Conservation (phyloP, 2,329 filamentous ascomycete genomes). For the Trichoderma atroviride region DNA sequence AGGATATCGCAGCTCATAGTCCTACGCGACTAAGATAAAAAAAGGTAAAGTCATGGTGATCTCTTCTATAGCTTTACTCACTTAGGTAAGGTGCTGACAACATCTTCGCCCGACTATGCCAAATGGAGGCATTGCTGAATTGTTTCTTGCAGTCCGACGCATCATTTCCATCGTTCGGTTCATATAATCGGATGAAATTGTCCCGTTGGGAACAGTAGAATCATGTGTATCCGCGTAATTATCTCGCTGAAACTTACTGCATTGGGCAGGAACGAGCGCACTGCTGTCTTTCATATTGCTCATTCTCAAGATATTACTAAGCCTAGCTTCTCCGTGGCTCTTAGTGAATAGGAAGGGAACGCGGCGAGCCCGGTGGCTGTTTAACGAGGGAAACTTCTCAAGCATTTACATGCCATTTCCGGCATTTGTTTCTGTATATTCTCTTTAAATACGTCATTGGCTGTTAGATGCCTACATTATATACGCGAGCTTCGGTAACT, state of each 20-base stretch:
- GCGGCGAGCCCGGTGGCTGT: neutral
- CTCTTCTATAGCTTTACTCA: neutral
- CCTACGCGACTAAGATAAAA: neutral
- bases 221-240: neutral
- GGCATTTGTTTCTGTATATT: neutral
- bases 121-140: neutral
- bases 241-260: neutral
- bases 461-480: neutral
- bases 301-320: neutral
- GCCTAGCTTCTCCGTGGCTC: neutral
- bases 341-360: neutral
- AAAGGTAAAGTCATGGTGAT: neutral
- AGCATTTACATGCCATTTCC: neutral
- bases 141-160: neutral
- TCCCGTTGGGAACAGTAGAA: neutral
- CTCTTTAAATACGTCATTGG: neutral
- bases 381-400: neutral
- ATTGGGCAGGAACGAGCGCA: neutral
- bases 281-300: neutral
- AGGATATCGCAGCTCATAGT: neutral
- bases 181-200: neutral
- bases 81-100: neutral
- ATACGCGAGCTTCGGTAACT: neutral
- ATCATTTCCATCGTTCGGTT: neutral
- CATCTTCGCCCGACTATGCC: neutral